These are phyloP conservation scores for Astrothelium macrocarpum DNA, from an alignment of 495 filamentous ascomycete genomes.

Conservation along the genomic window DNA sequence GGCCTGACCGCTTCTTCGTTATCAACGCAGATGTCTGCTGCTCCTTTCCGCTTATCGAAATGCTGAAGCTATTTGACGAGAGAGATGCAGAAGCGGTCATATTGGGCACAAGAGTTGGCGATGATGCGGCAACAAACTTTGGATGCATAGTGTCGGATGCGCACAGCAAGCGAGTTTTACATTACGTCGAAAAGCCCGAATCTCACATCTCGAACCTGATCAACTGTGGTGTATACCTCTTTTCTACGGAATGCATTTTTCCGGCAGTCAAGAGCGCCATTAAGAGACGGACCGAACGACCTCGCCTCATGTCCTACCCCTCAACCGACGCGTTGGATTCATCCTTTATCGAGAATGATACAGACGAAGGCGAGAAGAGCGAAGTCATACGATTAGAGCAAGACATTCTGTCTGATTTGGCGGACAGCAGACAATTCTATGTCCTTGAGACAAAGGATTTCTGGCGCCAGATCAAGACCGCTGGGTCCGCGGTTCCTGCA, in stretches of 20 bases:
- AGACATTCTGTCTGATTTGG: constrained; percentile 91
- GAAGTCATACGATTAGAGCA: constrained; percentile 94
- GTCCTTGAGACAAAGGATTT: constrained; percentile 99
- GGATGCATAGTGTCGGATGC: constrained; percentile 96
- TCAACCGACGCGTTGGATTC: constrained; percentile 87
- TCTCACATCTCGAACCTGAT: constrained; percentile 97
- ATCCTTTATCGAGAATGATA: constrained; percentile 61
- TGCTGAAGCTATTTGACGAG: constrained; percentile 87
- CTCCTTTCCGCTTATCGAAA: constrained; percentile 92
- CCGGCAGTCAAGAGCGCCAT: constrained; percentile 90
- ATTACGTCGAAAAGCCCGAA: constrained; percentile 99
- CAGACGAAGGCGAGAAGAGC: constrained; percentile 65
- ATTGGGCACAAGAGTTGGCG: constrained; percentile 82
- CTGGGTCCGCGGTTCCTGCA: constrained; percentile 91
- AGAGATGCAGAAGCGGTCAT: constrained; percentile 97
- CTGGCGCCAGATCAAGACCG: constrained; percentile 99
- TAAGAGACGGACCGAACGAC: constrained; percentile 87
- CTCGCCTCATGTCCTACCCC: constrained; percentile 84
- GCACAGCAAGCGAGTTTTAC: constrained; percentile 89
- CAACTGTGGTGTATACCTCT: constrained; percentile 99
- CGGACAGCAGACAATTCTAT: constrained; percentile 96
- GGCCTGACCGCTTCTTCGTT: constrained; percentile 90
- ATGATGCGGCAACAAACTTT: constrained; percentile 90
- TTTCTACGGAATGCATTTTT: constrained; percentile 91
- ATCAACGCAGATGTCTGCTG: constrained; percentile 99